A percentile compares a stretch with the other conserved stretches of the same genome.
phyloP scores from a whole-genome alignment of 1,284 basidiomycete species.

The Irpex rosettiformis region DNA sequence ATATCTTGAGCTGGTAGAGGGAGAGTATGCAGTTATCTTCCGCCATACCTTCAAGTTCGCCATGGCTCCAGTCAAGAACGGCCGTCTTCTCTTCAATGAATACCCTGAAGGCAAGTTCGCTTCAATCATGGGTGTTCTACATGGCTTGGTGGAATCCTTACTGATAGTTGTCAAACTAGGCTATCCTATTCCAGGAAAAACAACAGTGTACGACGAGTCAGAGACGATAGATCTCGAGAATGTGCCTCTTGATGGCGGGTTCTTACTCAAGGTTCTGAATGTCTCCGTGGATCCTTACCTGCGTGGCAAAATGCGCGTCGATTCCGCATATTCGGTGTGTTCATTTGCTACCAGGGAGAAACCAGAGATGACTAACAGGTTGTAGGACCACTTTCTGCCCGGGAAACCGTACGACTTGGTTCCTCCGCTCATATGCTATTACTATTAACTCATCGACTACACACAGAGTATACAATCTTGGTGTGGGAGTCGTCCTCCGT shows the following conservation, averaged over 20 bases:
- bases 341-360: neutral
- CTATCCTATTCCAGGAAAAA: constrained; percentile 46
- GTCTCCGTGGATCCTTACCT: constrained; percentile 50
- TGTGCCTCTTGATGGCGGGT: constrained; percentile 45
- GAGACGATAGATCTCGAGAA: constrained; percentile 47
- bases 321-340: neutral
- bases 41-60: neutral
- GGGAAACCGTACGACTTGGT: neutral
- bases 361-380: neutral
- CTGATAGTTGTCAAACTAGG: constrained; percentile 25
- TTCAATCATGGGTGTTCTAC: too few species aligned
- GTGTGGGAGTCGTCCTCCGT: constrained; percentile 40
- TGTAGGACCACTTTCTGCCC: neutral
- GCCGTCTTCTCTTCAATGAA: constrained; percentile 18
- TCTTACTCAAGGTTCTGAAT: constrained; percentile 46
- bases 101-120: constrained; percentile 12
- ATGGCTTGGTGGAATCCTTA: too few species aligned
- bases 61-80: constrained; percentile 19
- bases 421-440: neutral
- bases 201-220: constrained; percentile 41
- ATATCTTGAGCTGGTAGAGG: too few species aligned
- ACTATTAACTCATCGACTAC: neutral
- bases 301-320: constrained; percentile 33
- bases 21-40: too few species aligned
- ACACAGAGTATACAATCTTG: constrained; percentile 18